Base-by-base conservation (phyloP, 139 green algal genomes). In the Asterochloris sp. region DNA sequence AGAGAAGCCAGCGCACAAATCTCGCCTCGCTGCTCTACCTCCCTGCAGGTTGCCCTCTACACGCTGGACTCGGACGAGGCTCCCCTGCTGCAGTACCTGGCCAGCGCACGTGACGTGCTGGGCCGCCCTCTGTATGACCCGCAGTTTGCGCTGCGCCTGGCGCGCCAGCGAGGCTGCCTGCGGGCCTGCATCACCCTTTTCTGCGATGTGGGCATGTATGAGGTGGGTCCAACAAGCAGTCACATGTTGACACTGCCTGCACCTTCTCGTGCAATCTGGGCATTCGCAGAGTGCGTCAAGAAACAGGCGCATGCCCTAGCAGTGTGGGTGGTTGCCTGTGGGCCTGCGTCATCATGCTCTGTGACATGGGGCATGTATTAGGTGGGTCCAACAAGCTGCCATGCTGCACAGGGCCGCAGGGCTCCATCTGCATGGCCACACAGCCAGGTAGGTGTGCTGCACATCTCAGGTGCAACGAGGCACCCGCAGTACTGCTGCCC, bases 101-200 rank as follows among this genome's bases (percentile, higher is more conserved):
- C 80, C 0, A 77, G 78, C 0, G 87, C 87, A 0, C 78, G 86
- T 15, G 83, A 89, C 47, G 27, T 82, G 29, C 28, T 88, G 28
- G 92, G 89, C 16, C 27, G 74, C 12, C 91, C 95, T 29, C 85
- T 94, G 76, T 99, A 96, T 85, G 95, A 98, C 84, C 62, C 91
- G 0, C 91, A 95, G 81, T 93, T 92, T 63, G 95, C 96, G 16
- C 90, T 99, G 78, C 86, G 95, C 54, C 78, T 98, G 73, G 91
- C 89, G 0, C 80, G 87, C 12, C 89, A 94, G 82, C 83, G 87
- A 17, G 78, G 83, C 75, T 61, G 82, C 78, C 68, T 83, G 68
- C 76, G 85, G 15, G 95, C 95, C 17, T 95, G 83, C 63, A 93
- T 98, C 11, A 81, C 86, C 66, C 91, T 99, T 54, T 91, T 98